Percentiles rank a stretch among this genome's conserved stretches.
Evolutionary conservation across 176 grass and related monocot species (phyloP).

Genomic region (Triticum urartu): DNA sequence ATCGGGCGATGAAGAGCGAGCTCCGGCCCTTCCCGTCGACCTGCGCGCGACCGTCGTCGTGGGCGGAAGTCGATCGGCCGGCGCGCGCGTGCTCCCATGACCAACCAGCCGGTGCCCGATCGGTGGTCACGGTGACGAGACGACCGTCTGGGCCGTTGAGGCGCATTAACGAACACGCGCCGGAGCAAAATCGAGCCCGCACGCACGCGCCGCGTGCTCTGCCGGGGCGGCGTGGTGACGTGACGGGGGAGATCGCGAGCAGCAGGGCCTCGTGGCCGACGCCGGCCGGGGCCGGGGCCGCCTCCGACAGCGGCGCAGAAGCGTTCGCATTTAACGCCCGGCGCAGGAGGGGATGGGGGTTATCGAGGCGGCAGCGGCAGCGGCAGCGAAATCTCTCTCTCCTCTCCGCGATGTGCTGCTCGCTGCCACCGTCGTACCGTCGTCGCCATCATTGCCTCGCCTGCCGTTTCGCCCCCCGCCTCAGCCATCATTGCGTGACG

Average conservation of each 20-base stretch:
- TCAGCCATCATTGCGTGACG: constrained; percentile 24
- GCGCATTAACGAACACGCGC: constrained; percentile 7
- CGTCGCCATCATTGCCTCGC: constrained; percentile 31
- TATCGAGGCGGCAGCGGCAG: not conserved
- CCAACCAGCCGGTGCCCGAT: too few species aligned
- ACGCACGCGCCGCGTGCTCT: not conserved
- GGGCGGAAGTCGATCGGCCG: too few species aligned
- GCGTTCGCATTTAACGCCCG: constrained; percentile 45
- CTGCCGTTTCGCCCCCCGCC: not conserved
- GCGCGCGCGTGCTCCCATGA: too few species aligned
- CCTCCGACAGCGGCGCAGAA: not conserved
- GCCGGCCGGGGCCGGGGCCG: constrained; percentile 4
- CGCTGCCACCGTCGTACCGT: constrained; percentile 30
- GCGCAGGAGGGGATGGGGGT: not conserved
- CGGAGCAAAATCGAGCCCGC: not conserved
- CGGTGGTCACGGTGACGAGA: not conserved
- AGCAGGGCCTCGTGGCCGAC: constrained; percentile 35
- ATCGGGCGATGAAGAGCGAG: too few species aligned
- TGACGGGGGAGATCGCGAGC: not conserved
- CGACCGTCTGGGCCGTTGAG: not conserved
- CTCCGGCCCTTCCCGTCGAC: too few species aligned
- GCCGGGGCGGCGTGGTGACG: constrained; percentile 8
- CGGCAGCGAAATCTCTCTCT: not conserved
- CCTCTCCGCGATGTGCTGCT: not conserved
- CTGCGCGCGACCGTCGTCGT: too few species aligned